A percentile compares a stretch with the other conserved stretches of the same genome.
phyloP scores from a whole-genome alignment of 371 early-diverging fungal genomes.

The Mortierella sp. region DNA sequence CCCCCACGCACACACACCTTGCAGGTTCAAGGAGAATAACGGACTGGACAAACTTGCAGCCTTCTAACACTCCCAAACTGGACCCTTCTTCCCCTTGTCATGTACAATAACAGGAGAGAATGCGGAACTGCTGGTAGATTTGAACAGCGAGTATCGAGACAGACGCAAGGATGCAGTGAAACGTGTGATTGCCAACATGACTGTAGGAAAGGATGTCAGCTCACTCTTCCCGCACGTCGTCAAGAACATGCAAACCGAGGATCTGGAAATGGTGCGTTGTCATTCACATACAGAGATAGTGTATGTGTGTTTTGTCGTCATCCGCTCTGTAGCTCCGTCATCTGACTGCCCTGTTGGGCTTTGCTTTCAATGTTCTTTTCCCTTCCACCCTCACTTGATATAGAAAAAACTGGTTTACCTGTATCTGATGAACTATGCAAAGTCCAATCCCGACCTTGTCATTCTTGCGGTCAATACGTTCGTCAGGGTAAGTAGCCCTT shows the following conservation, averaged over 20 bases:
- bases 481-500: slow-evolving; percentile 65
- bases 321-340: too few relatives aligned
- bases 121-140: slow-evolving; percentile 93
- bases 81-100: too few relatives aligned
- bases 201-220: slow-evolving; percentile 89
- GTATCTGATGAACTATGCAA: slow-evolving; percentile 86
- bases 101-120: slow-evolving; percentile 97
- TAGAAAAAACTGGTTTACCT: slow-evolving; percentile 95
- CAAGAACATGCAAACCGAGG: slow-evolving; percentile 99
- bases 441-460: slow-evolving; percentile 90
- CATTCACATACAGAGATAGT: too few relatives aligned
- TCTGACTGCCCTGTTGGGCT: too few relatives aligned
- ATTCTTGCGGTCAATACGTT: slow-evolving; percentile 82
- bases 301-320: too few relatives aligned
- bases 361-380: too few relatives aligned
- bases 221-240: slow-evolving; percentile 94
- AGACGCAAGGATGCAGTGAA: slow-evolving; percentile 97
- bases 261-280: slow-evolving; percentile 88
- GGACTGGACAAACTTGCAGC: too few relatives aligned
- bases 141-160: slow-evolving; percentile 96
- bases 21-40: too few relatives aligned
- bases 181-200: slow-evolving; percentile 93
- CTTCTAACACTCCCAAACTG: too few relatives aligned
- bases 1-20: too few relatives aligned
- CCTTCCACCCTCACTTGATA: slow-evolving; percentile 9